Base-by-base conservation (phyloP, 371 early-diverging fungal genomes). In the Nematocida major region DNA sequence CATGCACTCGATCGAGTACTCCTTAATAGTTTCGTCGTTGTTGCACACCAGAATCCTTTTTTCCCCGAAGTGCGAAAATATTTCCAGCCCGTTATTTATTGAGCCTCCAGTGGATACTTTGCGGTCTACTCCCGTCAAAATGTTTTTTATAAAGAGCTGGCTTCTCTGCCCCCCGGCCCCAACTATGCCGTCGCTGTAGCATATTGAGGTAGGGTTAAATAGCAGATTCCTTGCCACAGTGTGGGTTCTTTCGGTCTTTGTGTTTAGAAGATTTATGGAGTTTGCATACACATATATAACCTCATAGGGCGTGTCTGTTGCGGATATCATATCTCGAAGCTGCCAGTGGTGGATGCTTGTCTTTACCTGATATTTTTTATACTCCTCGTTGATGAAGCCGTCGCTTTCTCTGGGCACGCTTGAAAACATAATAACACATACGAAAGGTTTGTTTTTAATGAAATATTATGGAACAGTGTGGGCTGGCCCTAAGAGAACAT, bases 21-120 rank as follows among this genome's bases (percentile, higher is more conserved):
- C 87, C 81, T 91, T 91, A 81, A 95, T 89, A 22, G 90, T 91
- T 70, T 90, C 88, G 80, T 95, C 95, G 80, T 95, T 95, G 83
- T 92, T 95, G 81, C 92, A 89, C 7, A 93, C 89, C 54, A 92
- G 79, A 20, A 93, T 81, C 7, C 91, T 83, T 3, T 85, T 57
- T 32, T 66, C 87, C 22, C 87, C 86, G 43, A 87, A 88, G 47
- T 90, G 86, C 61, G 86, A 79, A 5, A 89, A 87, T 38, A 93
- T 90, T 63, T 88, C 88, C 48, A 93, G 82, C 1, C 92, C 90
- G 76, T 93, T 94, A 82, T 92, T 94, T 80, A 93, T 93, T 0
- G 90, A 89, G 28, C 90, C 89, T 22, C 90, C 91, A 2, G 92
- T 90, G 2, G 88, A 85, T 0, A 89, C 88, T 28, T 50, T 67